Conservation (phyloP, 2,329 filamentous ascomycete genomes). For the Mariannaea sp. region DNA sequence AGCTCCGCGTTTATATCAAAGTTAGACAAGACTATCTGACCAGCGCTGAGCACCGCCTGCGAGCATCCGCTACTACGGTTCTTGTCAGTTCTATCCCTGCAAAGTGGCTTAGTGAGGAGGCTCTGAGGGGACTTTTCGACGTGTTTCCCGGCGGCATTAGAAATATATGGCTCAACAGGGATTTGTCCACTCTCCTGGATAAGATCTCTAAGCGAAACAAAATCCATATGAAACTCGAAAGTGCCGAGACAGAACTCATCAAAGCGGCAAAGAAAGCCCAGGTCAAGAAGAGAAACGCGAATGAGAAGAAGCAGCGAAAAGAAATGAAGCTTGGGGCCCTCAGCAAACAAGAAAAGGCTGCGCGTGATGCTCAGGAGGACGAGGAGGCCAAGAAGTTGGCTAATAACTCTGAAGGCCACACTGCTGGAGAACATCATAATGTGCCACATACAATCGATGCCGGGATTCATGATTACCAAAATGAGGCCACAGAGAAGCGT, state of each 20-base stretch:
- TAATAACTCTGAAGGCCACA: slow-evolving; percentile 53
- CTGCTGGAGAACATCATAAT: slow-evolving; percentile 57
- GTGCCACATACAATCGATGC: slow-evolving; percentile 58
- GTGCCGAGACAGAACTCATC: slow-evolving; percentile 84
- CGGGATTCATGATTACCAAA: slow-evolving; percentile 48
- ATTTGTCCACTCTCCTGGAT: slow-evolving; percentile 80
- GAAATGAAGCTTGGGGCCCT: slow-evolving; percentile 53
- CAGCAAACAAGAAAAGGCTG: slow-evolving; percentile 56
- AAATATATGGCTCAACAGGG: slow-evolving; percentile 95
- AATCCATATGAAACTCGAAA: slow-evolving; percentile 74
- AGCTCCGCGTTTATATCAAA: slow-evolving; percentile 86
- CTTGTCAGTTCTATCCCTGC: slow-evolving; percentile 87
- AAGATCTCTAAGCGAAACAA: slow-evolving; percentile 79
- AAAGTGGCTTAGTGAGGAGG: slow-evolving; percentile 87
- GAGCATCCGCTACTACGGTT: slow-evolving; percentile 93
- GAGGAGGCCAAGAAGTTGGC: slow-evolving; percentile 57
- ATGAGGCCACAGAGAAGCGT: slow-evolving; percentile 27
- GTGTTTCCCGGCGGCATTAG: slow-evolving; percentile 94
- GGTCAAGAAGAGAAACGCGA: slow-evolving; percentile 66
- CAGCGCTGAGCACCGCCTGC: slow-evolving; percentile 89
- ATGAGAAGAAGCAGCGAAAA: slow-evolving; percentile 68
- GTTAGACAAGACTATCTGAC: slow-evolving; percentile 94
- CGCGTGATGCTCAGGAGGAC: slow-evolving; percentile 55
- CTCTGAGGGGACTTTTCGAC: slow-evolving; percentile 83
- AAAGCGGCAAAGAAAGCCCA: slow-evolving; percentile 79